These are phyloP conservation scores for Ceratobasidium theobromae DNA, from an alignment of 1,284 basidiomycete species.

Conservation along the genomic window DNA sequence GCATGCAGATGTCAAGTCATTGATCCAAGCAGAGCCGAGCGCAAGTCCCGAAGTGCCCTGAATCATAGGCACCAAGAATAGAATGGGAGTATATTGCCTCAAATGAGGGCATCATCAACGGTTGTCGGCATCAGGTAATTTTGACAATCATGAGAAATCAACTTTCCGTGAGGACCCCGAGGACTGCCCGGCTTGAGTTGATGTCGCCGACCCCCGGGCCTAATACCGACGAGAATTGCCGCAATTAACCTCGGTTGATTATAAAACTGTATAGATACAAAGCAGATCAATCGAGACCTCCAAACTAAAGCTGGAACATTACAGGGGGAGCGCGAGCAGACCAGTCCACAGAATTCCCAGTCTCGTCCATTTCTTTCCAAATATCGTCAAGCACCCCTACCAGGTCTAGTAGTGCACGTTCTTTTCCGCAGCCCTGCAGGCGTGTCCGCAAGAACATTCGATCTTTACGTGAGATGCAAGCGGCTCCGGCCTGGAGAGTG, in stretches of 20 bases:
- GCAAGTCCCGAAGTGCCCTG: no score
- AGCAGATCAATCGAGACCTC: not conserved
- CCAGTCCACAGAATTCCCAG: conserved; percentile 30
- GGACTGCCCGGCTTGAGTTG: no score
- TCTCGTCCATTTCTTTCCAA: conserved; percentile 30
- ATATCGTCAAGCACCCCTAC: conserved; percentile 15
- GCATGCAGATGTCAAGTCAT: no score
- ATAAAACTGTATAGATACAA: conserved; percentile 14
- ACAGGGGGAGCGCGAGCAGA: conserved; percentile 25
- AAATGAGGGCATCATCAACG: no score
- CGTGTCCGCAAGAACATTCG: conserved; percentile 25
- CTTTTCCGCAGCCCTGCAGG: conserved; percentile 23
- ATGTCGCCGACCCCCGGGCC: no score
- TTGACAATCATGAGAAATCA: no score
- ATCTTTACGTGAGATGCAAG: conserved; percentile 25
- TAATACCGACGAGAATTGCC: not conserved
- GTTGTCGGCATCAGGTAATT: no score
- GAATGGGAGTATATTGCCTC: no score
- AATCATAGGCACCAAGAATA: no score
- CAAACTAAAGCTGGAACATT: conserved; percentile 25
- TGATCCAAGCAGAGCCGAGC: no score
- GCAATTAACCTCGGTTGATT: not conserved
- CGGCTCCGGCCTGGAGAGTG: conserved; percentile 11
- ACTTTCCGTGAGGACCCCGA: no score
- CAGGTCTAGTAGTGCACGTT: conserved; percentile 19